Conservation (phyloP, 176 grass and related monocot species). For the Cenchrus fungigraminus region DNA sequence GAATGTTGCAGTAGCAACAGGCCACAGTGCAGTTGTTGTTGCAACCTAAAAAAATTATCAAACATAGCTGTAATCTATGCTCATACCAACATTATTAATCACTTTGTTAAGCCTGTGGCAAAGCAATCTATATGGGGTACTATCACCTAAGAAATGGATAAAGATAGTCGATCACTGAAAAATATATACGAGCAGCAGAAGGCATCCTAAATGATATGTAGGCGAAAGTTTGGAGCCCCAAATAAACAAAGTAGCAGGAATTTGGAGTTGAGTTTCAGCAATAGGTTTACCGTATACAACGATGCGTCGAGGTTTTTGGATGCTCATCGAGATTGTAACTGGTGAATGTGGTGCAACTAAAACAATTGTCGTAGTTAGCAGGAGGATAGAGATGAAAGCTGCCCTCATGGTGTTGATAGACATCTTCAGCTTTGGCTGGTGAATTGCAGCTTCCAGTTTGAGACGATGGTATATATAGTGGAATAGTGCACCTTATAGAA, state of each 20-base stretch:
- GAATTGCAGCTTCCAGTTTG: conserved; percentile 2
- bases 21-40: conserved; percentile 43
- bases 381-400: conserved; percentile 13
- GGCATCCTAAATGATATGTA: background rate
- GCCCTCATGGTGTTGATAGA: conserved; percentile 8
- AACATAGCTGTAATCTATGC: conserved; percentile 12
- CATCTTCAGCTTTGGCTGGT: conserved; percentile 27
- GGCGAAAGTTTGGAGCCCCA: background rate
- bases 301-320: conserved; percentile 10
- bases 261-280: background rate
- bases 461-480: background rate
- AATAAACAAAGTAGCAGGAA: background rate
- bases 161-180: background rate
- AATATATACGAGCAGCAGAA: background rate
- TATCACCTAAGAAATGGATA: background rate
- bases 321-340: background rate
- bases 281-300: conserved; percentile 32
- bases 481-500: background rate
- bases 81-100: background rate
- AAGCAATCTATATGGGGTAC: background rate
- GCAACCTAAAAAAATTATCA: conserved; percentile 34
- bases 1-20: conserved; percentile 55
- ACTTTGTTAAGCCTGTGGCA: background rate
- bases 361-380: background rate
- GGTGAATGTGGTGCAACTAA: background rate